phyloP scores from a whole-genome alignment of 2,329 filamentous ascomycete genomes.

The Alternaria brassicicola region DNA sequence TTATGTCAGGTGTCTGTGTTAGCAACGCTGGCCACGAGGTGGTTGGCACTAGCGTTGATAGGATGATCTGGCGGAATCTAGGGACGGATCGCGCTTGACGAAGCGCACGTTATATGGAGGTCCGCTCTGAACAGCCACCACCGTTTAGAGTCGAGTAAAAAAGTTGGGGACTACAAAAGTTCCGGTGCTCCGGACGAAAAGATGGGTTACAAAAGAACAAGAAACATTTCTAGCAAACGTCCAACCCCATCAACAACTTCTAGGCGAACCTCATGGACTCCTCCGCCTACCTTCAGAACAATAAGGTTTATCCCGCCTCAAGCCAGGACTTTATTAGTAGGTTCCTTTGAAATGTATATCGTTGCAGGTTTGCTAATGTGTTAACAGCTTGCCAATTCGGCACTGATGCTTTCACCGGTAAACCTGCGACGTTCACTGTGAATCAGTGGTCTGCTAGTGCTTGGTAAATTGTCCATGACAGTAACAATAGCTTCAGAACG shows the following conservation, averaged over 20 bases:
- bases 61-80: conserved; percentile 11
- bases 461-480: background rate
- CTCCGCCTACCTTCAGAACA: conserved; percentile 60
- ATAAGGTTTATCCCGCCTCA: conserved; percentile 50
- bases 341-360: background rate
- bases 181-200: background rate
- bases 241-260: conserved; percentile 54
- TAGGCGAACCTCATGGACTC: conserved; percentile 63
- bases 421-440: conserved; percentile 29
- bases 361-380: background rate
- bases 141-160: conserved; percentile 7
- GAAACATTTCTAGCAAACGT: background rate
- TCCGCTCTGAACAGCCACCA: conserved; percentile 5
- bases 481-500: background rate
- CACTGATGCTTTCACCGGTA: conserved; percentile 33
- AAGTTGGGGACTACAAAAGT: conserved; percentile 8
- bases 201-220: background rate
- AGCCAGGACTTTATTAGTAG: conserved; percentile 32
- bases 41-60: background rate
- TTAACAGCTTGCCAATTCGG: conserved; percentile 28
- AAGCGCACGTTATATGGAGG: conserved; percentile 9
- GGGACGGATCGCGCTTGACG: conserved; percentile 10
- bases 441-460: conserved; percentile 21
- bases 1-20: conserved; percentile 5
- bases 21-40: background rate